A percentile compares a stretch with the other conserved stretches of the same genome.
Conservation (phyloP, 495 filamentous ascomycete species). For the Zalerion maritima region DNA sequence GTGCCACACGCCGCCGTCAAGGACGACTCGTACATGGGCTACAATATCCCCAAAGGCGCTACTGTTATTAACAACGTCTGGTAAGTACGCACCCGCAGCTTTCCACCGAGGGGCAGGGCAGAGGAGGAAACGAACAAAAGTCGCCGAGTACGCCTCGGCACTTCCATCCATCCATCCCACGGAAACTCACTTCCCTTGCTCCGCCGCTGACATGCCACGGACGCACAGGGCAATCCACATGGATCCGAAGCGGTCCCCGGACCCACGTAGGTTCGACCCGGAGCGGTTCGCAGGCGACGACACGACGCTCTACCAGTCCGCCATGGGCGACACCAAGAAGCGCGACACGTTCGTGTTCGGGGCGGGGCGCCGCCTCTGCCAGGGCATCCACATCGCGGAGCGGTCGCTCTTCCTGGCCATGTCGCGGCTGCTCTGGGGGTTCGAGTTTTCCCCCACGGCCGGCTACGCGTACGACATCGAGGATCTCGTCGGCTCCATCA, state of each 20-base stretch:
- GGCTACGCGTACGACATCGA: slow-evolving; percentile 5
- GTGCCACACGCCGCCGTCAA: slow-evolving; percentile 39
- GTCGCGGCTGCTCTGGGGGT: slow-evolving; percentile 33
- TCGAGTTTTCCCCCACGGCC: slow-evolving; percentile 16
- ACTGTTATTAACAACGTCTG: slow-evolving; percentile 21
- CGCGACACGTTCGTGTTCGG: slow-evolving; percentile 32
- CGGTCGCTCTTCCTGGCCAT: slow-evolving; percentile 32
- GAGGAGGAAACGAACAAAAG: not conserved
- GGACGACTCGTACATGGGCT: slow-evolving; percentile 37
- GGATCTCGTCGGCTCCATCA: slow-evolving; percentile 5
- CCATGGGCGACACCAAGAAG: slow-evolving; percentile 23
- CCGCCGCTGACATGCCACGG: not conserved
- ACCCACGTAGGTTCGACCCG: slow-evolving; percentile 33
- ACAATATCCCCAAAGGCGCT: slow-evolving; percentile 30
- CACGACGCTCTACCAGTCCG: slow-evolving; percentile 12
- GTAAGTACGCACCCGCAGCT: slow-evolving; percentile 8
- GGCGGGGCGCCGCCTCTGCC: slow-evolving; percentile 40
- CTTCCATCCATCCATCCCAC: not conserved
- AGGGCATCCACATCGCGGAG: slow-evolving; percentile 40
- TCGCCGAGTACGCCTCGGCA: slow-evolving; percentile 2
- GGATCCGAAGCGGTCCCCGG: slow-evolving; percentile 23
- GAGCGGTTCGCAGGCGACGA: slow-evolving; percentile 24
- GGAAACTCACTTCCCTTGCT: not conserved
- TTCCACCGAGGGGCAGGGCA: not conserved
- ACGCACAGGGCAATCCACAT: slow-evolving; percentile 23